These are phyloP conservation scores for Rhizopogon vesiculosus DNA, from an alignment of 768 basidiomycete genomes.

Conservation along the genomic window DNA sequence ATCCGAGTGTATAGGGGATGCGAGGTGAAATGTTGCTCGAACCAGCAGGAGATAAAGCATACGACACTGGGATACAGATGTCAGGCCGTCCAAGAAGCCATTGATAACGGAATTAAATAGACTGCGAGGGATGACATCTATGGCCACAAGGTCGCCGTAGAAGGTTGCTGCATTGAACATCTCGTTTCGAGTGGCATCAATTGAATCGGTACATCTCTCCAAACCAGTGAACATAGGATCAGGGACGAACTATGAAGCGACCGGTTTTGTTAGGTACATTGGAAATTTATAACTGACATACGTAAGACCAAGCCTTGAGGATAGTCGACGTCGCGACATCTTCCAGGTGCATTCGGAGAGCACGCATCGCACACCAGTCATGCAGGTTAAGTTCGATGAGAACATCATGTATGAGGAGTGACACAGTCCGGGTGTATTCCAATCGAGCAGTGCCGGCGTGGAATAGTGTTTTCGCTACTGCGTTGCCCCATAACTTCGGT, in stretches of 20 bases:
- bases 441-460: neutral
- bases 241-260: neutral
- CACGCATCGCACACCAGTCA: neutral
- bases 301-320: neutral
- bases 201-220: neutral
- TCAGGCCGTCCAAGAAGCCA: neutral
- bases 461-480: conserved; percentile 1
- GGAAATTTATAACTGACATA: neutral
- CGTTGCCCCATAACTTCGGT: neutral
- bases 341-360: neutral
- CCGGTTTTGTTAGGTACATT: too few species aligned
- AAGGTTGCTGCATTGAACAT: neutral
- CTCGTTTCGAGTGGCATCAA: neutral
- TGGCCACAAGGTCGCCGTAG: conserved; percentile 1
- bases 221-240: neutral
- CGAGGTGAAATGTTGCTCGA: neutral
- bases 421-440: conserved; percentile 1
- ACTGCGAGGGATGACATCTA: neutral
- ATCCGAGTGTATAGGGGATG: neutral
- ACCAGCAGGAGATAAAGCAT: conserved; percentile 1
- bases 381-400: neutral
- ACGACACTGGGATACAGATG: conserved; percentile 1
- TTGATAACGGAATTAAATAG: neutral
- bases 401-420: neutral
- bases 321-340: neutral